Base-by-base conservation (phyloP, 108 stramenopile genomes). In the Phaeodactylum tricornutum region DNA sequence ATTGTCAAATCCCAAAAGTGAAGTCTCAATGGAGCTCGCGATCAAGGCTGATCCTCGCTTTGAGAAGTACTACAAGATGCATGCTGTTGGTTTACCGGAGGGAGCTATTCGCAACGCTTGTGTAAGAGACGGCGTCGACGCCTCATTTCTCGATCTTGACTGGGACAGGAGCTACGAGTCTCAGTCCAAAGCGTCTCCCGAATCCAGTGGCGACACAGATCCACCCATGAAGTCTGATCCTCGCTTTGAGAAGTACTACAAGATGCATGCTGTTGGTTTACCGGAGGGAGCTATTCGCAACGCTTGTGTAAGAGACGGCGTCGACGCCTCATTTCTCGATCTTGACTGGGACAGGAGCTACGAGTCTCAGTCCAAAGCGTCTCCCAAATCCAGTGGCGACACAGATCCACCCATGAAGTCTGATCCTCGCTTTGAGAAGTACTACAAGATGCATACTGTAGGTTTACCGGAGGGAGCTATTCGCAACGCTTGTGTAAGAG, bases 401-500 rank as follows among this genome's bases (percentile, higher is more conserved):
- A 20, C 45, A 24, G 15, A 16, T 16, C 41, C 41, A n/a, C 66
- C 75, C 41, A 45, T 81, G 39, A 83, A 79, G 50, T 69, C 78
- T 39, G 82, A 92, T 43, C 80, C 85, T 21, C 66, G 74, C 34
- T 92, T 74, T 59, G 59, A 57, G 1, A 91, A 91, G 52, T 91
- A 83, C 41, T 87, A 84, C 59, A 80, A 81, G 39, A 78, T 84
- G 79, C 41, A 73, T 21, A 67, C 62, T 38, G 60, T 74, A 69
- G 92, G 92, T 1, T 51, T 93, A 31, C 75, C 87, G 1, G 62
- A 70, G 49, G 85, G 72, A 7, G 81, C 82, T 22, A 82, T 93
- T 0, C 32, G 77, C 33, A 67, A 86, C 47, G 79, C 84, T 4
- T 50, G 81, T 44, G 61, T 64, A 37, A 58, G 77, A 45, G 86